Evolutionary conservation across 2,329 filamentous ascomycete genomes (phyloP).

Genomic region (Ceratocystis cacaofunesta): DNA sequence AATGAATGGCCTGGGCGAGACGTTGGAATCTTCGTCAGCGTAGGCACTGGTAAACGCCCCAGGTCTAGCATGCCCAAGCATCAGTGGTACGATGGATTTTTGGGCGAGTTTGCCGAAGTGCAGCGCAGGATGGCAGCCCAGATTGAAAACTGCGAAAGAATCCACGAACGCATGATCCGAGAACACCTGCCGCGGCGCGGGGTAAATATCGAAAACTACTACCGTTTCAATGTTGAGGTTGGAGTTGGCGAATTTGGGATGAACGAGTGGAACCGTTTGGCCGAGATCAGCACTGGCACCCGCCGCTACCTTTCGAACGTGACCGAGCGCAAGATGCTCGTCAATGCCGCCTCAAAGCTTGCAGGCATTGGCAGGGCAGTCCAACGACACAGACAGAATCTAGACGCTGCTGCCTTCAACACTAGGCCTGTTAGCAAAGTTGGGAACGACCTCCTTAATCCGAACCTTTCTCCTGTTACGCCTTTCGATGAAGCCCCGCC

Average conservation of each 20-base stretch:
- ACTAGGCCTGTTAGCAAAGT: background rate
- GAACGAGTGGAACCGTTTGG: conserved; percentile 94
- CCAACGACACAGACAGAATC: conserved; percentile 34
- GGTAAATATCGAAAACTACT: conserved; percentile 82
- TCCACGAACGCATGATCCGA: conserved; percentile 70
- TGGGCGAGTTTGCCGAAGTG: conserved; percentile 86
- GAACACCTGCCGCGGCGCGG: conserved; percentile 63
- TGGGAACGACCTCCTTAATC: conserved; percentile 15
- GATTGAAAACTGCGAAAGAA: conserved; percentile 88
- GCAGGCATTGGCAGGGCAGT: conserved; percentile 63
- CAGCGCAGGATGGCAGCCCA: conserved; percentile 62
- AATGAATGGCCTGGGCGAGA: conserved; percentile 95
- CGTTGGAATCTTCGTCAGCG: conserved; percentile 77
- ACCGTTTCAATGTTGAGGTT: conserved; percentile 89
- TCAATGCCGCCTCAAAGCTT: conserved; percentile 63
- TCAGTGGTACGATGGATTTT: conserved; percentile 90
- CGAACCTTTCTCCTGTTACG: background rate
- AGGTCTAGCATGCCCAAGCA: conserved; percentile 44
- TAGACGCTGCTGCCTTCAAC: background rate
- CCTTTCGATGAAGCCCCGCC: background rate
- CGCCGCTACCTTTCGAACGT: conserved; percentile 63
- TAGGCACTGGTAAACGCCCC: conserved; percentile 81
- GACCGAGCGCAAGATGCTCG: conserved; percentile 62
- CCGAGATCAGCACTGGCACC: conserved; percentile 87
- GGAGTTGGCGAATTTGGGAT: conserved; percentile 95